phyloP scores from a whole-genome alignment of 2,329 filamentous ascomycete genomes.

The Exophiala viscosa region DNA sequence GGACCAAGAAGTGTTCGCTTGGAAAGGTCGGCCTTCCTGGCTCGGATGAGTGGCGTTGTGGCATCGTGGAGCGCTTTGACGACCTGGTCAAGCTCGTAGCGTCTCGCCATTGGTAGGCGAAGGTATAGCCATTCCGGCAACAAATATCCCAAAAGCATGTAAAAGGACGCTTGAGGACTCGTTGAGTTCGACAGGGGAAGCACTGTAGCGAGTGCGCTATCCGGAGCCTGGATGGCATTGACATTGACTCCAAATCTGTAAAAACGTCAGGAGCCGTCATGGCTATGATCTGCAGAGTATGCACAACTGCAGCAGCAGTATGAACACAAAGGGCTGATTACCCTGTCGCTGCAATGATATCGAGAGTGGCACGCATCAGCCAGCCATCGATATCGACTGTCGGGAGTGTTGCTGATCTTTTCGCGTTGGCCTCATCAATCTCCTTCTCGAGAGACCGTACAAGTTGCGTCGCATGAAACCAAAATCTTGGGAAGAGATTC shows the following conservation, averaged over 20 bases:
- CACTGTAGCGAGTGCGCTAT: slow-evolving; percentile 48
- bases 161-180: slow-evolving; percentile 4
- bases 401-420: slow-evolving; percentile 10
- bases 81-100: slow-evolving; percentile 10
- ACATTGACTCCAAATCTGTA: slow-evolving; percentile 62
- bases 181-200: slow-evolving; percentile 8
- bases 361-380: slow-evolving; percentile 61
- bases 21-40: slow-evolving; percentile 1
- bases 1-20: neutral
- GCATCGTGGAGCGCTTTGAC: slow-evolving; percentile 5
- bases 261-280: no score
- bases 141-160: slow-evolving; percentile 7
- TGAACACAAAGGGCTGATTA: no score
- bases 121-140: slow-evolving; percentile 14
- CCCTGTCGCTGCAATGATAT: slow-evolving; percentile 67
- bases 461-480: slow-evolving; percentile 42
- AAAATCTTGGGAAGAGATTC: slow-evolving; percentile 77
- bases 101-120: slow-evolving; percentile 9
- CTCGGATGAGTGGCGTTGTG: slow-evolving; percentile 7
- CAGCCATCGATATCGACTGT: slow-evolving; percentile 52
- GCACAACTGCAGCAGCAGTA: no score
- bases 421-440: neutral
- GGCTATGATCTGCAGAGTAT: no score
- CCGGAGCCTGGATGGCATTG: slow-evolving; percentile 58
- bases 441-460: slow-evolving; percentile 6